Evolutionary conservation across 2,329 filamentous ascomycete genomes (phyloP), one percentile per base, ranked within the genome.

Genomic region (Neofusicoccum parvum): DNA sequence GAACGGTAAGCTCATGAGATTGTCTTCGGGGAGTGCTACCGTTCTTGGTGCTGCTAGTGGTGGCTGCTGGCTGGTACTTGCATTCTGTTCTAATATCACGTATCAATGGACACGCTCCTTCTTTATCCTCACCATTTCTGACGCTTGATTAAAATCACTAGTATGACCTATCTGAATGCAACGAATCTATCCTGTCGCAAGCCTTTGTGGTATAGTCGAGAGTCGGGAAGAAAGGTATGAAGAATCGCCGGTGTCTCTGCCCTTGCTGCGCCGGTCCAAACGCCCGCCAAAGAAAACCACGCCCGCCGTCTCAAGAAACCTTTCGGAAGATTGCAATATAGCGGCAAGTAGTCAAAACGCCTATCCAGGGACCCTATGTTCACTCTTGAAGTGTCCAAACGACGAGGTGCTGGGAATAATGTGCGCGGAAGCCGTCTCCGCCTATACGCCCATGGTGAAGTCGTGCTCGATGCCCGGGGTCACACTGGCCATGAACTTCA

Each of bases 381-480:
- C 54, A 34, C 10, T 17, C 39, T 27, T 48, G 41, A 48, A 45
- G n/a, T 23, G 7, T 17, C 23, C 41, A 60, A 48, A 12, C 2
- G n/a, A 60, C n/a, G n/a, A 37, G 32, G 15, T 59, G n/a, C n/a
- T 27, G 17, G 41, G 3, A 23, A 11, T 32, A 17, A 15, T 45
- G 23, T 39, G 41, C 36, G 32, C 11, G 34, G 20, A 39, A 27
- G 37, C 11, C 17, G 11, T 23, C 36, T 27, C n/a, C 27, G 27
- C 64, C 83, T 83, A 97, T 45, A 97, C 89, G 5, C 92, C 92
- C 93, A 97, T 97, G 0, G 94, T 98, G 78, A 96, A 97, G 77
- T 98, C 94, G 78, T 97, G 92, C 80, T 98, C 94, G 78, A 99
- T 98, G 54, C 94, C 94, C 5, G 95, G 95, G 15, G 94, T 98